Base-by-base conservation (phyloP, 2,329 filamentous ascomycete genomes). In the Tolypocladium tundrense region DNA sequence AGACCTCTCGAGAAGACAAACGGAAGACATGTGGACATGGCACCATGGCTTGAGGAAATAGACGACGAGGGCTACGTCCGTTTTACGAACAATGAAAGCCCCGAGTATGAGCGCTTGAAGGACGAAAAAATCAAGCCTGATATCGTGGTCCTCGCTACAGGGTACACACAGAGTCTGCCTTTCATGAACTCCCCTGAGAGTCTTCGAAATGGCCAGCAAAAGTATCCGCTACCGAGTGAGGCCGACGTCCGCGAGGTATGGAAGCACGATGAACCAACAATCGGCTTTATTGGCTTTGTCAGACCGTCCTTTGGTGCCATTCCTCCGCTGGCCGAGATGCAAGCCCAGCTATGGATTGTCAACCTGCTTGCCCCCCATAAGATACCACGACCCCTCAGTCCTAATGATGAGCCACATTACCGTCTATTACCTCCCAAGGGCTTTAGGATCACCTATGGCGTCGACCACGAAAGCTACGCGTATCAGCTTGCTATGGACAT, bases 211-310 rank as follows among this genome's bases (percentile, higher is more conserved):
- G 39, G 14, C 61, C 64, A 77, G 21, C 57, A 62, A 14, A 57
- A 64, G 42, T 77, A 76, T 54, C 74, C 78, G 0, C 72, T 71
- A 14, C 76, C 77, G 4, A 68, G 75, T 48, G 74, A 79, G 45
- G 70, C 75, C 4, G 74, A 78, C 60, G 77, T 84, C 10, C 76
- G 80, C 13, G 70, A 75, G 4, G 73, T 86, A 40, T 84, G 82
- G 68, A 68, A 64, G 16, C 59, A 63, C 0, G 64, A 67, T 4
- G 71, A 77, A 35, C 68, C 73, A 1, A 69, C 68, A 0, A 60
- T 78, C 3, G 74, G 69, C 2, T 79, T 77, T 60, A 76, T 79
- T 27, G 76, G 77, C 1, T 78, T 79, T 58, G 65, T 77, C 7
- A 68, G 77, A 0, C 77, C 75, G 0, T 69, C 69, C 5, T 67